phyloP scores from a whole-genome alignment of 1,284 basidiomycete species.

The Phlebopus sp. region DNA sequence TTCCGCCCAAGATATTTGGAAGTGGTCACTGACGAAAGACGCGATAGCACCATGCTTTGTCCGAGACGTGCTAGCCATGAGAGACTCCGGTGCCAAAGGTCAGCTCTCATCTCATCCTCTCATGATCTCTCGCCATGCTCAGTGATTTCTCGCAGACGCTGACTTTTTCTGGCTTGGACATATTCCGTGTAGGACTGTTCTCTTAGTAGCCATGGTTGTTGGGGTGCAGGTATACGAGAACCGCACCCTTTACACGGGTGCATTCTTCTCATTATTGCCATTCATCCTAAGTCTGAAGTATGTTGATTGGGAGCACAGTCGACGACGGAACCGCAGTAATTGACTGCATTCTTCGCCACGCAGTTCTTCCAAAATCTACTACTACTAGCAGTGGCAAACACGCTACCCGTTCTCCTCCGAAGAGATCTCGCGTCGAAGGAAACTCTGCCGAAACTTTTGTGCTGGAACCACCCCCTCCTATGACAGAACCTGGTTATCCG shows the following conservation, averaged over 20 bases:
- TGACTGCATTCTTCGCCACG: conserved; percentile 53
- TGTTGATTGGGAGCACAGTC: conserved; percentile 38
- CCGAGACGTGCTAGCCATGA: conserved; percentile 57
- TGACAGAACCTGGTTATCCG: conserved; percentile 46
- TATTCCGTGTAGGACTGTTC: conserved; percentile 64
- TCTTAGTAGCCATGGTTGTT: conserved; percentile 60
- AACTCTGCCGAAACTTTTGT: not conserved
- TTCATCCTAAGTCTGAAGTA: conserved; percentile 1
- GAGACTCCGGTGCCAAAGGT: conserved; percentile 40
- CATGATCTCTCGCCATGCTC: not conserved
- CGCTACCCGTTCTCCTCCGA: conserved; percentile 11
- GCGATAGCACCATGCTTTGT: conserved; percentile 62
- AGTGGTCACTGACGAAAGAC: conserved; percentile 62
- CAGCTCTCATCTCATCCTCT: not conserved
- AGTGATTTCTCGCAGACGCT: conserved; percentile 26
- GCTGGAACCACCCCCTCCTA: conserved; percentile 33
- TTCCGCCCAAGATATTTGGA: conserved; percentile 34
- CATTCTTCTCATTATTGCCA: conserved; percentile 11
- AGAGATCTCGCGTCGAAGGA: conserved; percentile 16
- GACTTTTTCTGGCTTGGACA: conserved; percentile 71
- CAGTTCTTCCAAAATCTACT: conserved; percentile 16
- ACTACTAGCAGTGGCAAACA: not conserved
- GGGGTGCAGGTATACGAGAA: conserved; percentile 59
- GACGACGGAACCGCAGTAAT: conserved; percentile 72
- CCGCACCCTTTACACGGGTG: conserved; percentile 56